Conservation (phyloP, 441 rosid species). For the Gossypium gossypioides region DNA sequence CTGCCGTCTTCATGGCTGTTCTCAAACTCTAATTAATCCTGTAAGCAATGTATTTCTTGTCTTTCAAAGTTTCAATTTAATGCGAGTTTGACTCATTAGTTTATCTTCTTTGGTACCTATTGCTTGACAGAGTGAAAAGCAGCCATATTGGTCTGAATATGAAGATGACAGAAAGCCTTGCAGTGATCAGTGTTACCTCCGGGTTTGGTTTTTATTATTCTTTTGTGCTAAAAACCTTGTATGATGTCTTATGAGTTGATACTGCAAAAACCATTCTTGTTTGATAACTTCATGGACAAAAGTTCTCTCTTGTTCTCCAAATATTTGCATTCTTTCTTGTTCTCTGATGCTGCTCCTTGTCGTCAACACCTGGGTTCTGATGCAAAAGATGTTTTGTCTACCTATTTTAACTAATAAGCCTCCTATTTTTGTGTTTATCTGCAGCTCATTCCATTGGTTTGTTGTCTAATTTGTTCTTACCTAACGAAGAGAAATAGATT, state of each 20-base stretch:
- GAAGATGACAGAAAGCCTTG: slow-evolving; percentile 66
- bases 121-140: slow-evolving; percentile 55
- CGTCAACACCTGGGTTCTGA: background rate
- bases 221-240: background rate
- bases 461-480: background rate
- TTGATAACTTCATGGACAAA: background rate
- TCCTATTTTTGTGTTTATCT: background rate
- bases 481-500: background rate
- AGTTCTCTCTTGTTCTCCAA: background rate
- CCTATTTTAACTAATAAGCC: background rate
- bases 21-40: slow-evolving; percentile 45
- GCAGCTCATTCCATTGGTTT: background rate
- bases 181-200: slow-evolving; percentile 62
- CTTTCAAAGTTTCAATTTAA: background rate
- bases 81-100: slow-evolving; percentile 8
- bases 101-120: slow-evolving; percentile 18
- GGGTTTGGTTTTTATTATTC: slow-evolving; percentile 30
- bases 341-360: background rate
- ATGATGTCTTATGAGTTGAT: background rate
- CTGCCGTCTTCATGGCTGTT: slow-evolving; percentile 74
- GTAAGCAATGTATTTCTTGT: slow-evolving; percentile 37
- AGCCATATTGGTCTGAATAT: slow-evolving; percentile 40
- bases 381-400: background rate
- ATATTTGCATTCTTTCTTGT: background rate
- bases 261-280: background rate